Conservation (phyloP, 208 protist species). For the Vickermania ingenoplastis region DNA sequence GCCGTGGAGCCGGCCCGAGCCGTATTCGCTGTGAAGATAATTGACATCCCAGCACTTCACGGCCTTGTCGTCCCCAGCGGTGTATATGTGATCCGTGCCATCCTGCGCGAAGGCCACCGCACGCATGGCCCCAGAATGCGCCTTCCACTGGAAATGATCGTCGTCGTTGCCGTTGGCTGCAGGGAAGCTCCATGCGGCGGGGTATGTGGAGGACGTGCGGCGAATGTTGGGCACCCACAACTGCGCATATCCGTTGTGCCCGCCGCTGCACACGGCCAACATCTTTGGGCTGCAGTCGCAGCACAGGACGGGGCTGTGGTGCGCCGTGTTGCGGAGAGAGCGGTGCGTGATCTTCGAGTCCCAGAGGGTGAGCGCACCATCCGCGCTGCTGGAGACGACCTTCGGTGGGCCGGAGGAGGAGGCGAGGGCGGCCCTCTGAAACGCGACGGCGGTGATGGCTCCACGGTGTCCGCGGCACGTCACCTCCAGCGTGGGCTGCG, state of each 20-base stretch:
- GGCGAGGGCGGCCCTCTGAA: constrained; percentile 16
- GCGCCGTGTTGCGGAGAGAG: constrained; percentile 65
- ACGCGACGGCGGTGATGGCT: constrained; percentile 36
- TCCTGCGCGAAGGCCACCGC: constrained; percentile 59
- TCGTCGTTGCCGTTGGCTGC: constrained; percentile 5
- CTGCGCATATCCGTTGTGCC: constrained; percentile 77
- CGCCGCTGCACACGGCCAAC: constrained; percentile 40
- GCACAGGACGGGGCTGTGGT: constrained; percentile 66
- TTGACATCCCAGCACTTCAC: constrained; percentile 80
- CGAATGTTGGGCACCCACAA: constrained; percentile 63
- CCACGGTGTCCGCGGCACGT: constrained; percentile 71
- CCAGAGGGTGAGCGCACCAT: constrained; percentile 85
- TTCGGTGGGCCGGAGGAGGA: constrained; percentile 16
- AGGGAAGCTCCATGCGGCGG: constrained; percentile 2
- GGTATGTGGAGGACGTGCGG: constrained; percentile 17
- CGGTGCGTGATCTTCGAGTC: constrained; percentile 52
- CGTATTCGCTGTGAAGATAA: constrained; percentile 6
- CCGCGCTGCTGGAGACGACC: constrained; percentile 55
- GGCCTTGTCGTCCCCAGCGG: constrained; percentile 72
- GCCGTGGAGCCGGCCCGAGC: not conserved
- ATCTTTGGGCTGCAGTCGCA: constrained; percentile 29
- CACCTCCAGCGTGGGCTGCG: constrained; percentile 48
- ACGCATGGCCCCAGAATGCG: constrained; percentile 61
- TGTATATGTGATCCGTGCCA: constrained; percentile 53
- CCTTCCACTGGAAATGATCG: constrained; percentile 28